These are phyloP conservation scores for Cercospora sp. DNA, from an alignment of 2,329 filamentous ascomycete genomes.

Conservation along the genomic window DNA sequence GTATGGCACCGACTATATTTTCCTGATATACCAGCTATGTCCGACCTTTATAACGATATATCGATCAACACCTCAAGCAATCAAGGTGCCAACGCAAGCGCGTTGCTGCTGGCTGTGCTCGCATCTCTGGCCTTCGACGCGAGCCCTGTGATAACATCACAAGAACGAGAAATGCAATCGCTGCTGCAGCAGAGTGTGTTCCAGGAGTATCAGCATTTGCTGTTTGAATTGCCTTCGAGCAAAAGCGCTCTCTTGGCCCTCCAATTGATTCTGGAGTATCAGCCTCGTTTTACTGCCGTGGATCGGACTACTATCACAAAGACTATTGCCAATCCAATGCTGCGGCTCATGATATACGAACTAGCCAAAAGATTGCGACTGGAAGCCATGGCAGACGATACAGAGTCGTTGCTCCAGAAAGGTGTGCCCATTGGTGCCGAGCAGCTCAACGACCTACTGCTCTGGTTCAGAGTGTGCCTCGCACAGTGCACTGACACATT, in stretches of 20 bases:
- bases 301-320: not conserved
- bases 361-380: not conserved
- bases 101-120: not conserved
- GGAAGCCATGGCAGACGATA: not conserved
- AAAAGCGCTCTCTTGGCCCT: not conserved
- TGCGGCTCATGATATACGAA: not conserved
- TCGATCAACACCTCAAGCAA: not conserved
- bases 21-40: not conserved
- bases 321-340: not conserved
- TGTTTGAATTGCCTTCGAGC: not conserved
- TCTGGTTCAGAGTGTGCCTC: not conserved
- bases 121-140: not conserved
- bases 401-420: not conserved
- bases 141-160: not conserved
- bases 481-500: not conserved
- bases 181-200: not conserved
- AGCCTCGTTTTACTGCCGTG: not conserved
- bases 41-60: not conserved
- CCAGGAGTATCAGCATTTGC: not conserved
- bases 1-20: not conserved
- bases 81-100: not conserved
- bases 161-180: not conserved
- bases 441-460: not conserved
- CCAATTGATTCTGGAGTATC: not conserved
- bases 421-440: not conserved